Conservation (phyloP, 129 eudicot species). For the Cynara cardunculus region DNA sequence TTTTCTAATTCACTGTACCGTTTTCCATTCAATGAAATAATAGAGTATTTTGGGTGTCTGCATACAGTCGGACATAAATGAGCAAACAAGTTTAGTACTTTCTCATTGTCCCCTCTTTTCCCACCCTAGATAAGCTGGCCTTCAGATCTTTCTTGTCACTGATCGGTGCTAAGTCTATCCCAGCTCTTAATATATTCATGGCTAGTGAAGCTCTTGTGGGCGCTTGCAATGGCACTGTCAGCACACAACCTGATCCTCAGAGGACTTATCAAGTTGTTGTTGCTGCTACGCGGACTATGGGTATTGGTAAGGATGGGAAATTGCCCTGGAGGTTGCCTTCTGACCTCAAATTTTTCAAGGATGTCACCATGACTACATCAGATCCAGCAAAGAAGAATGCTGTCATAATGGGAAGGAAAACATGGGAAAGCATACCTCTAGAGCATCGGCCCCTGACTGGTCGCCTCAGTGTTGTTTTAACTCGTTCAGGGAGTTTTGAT, state of each 20-base stretch:
- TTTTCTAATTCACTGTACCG: not conserved
- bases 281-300: conserved; percentile 78
- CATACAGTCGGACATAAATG: not conserved
- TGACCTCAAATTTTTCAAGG: conserved; percentile 76
- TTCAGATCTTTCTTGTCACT: not conserved
- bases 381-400: conserved; percentile 74
- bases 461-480: conserved; percentile 78
- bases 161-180: not conserved
- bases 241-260: conserved; percentile 30
- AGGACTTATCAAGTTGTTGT: conserved; percentile 86
- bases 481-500: conserved; percentile 69
- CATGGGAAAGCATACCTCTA: conserved; percentile 85
- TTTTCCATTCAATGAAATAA: not conserved
- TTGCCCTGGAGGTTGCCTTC: conserved; percentile 89
- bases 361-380: conserved; percentile 55
- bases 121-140: conserved; percentile 6
- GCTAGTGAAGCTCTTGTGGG: conserved; percentile 33
- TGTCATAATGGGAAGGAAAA: conserved; percentile 86
- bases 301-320: conserved; percentile 86
- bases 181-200: conserved; percentile 40
- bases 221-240: conserved; percentile 36
- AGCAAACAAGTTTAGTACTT: not conserved
- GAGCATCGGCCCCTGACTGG: conserved; percentile 74
- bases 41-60: not conserved
- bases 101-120: not conserved